Percentiles rank a stretch among this genome's conserved stretches.
Evolutionary conservation across 2,329 filamentous ascomycete species (phyloP).

Genomic region (Coniochaeta ligniaria): DNA sequence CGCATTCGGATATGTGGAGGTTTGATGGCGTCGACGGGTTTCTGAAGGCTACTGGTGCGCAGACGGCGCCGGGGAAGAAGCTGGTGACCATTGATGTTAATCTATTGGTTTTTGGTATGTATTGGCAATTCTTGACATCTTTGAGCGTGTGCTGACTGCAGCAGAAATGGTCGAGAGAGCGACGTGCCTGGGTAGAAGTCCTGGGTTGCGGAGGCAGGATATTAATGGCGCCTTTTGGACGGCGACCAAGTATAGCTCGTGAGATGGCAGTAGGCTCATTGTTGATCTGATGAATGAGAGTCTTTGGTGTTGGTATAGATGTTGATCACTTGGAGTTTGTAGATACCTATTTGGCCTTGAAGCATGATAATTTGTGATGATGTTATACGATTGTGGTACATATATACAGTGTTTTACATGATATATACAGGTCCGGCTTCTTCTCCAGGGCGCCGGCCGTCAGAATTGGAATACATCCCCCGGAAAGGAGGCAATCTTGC

Average conservation of each 20-base stretch:
- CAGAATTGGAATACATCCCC: too few relatives aligned
- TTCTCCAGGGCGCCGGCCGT: too few relatives aligned
- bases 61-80: slow-evolving; percentile 3
- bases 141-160: neutral
- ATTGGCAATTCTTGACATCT: neutral
- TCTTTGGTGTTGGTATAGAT: neutral
- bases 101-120: slow-evolving; percentile 17
- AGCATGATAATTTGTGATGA: neutral
- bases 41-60: neutral
- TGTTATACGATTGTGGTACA: neutral
- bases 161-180: slow-evolving; percentile 20
- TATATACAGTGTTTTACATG: neutral
- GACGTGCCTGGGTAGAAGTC: slow-evolving; percentile 22
- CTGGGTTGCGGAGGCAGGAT: slow-evolving; percentile 20
- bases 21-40: neutral
- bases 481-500: neutral
- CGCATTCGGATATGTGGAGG: neutral
- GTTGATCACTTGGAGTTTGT: neutral
- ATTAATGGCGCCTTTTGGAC: slow-evolving; percentile 21
- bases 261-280: neutral
- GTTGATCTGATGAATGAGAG: too few relatives aligned
- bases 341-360: neutral
- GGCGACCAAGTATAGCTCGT: neutral
- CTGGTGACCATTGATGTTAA: slow-evolving; percentile 18
- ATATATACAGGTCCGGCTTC: neutral